Evolutionary conservation across 2,329 filamentous ascomycete species (phyloP).

Genomic region (Fusarium mexicanum): DNA sequence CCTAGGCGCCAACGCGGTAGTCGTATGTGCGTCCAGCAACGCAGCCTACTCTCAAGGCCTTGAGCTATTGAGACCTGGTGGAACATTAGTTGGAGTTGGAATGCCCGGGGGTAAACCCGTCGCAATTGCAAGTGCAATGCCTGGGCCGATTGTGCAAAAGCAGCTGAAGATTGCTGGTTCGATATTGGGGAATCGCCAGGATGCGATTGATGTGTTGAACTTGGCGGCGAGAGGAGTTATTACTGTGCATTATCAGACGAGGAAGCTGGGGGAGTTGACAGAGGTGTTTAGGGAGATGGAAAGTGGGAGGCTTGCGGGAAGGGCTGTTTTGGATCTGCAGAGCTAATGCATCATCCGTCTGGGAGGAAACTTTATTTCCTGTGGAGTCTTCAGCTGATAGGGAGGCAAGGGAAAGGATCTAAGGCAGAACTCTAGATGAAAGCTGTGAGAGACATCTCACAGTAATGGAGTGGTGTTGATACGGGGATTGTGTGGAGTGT

Average conservation of each 20-base stretch:
- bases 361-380: background rate
- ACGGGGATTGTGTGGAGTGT: accelerated
- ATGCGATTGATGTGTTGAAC: background rate
- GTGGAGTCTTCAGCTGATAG: background rate
- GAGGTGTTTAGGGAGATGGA: background rate
- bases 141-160: background rate
- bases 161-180: background rate
- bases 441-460: background rate
- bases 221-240: background rate
- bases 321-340: background rate
- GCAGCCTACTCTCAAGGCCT: background rate
- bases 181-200: background rate
- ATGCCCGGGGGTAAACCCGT: background rate
- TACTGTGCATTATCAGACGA: background rate
- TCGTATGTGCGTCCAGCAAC: background rate
- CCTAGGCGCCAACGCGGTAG: background rate
- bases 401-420: accelerated
- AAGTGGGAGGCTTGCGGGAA: background rate
- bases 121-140: background rate
- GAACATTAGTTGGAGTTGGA: background rate
- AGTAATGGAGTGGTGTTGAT: background rate
- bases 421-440: background rate
- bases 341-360: background rate
- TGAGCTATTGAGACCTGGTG: accelerated
- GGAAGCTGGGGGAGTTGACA: background rate